These are phyloP conservation scores for Puccinia brachypodii DNA, from an alignment of 1,284 basidiomycete species.

Conservation along the genomic window DNA sequence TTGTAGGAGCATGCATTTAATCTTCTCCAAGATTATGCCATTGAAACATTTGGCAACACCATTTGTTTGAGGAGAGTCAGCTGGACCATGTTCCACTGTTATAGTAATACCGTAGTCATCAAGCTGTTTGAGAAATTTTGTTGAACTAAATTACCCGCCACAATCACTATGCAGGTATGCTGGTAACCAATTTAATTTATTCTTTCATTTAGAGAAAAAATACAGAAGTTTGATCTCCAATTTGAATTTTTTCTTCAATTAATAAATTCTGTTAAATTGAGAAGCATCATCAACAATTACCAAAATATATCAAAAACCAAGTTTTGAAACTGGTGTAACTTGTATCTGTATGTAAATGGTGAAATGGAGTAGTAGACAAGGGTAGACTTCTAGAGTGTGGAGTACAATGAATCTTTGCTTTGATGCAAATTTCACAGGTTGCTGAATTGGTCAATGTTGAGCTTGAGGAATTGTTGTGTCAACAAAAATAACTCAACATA, in stretches of 20 bases:
- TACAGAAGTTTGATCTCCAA: neutral
- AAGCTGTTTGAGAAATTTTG: neutral
- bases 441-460: neutral
- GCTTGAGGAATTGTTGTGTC: neutral
- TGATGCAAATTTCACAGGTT: slow-evolving; percentile 12
- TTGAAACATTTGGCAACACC: slow-evolving; percentile 1
- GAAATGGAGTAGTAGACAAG: neutral
- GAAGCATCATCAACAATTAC: neutral
- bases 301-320: neutral
- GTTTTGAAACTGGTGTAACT: neutral
- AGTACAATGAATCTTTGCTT: neutral
- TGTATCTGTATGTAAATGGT: neutral
- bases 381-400: neutral
- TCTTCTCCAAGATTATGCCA: neutral
- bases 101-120: neutral
- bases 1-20: slow-evolving; percentile 2
- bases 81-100: neutral
- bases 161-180: slow-evolving; percentile 1
- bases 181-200: neutral
- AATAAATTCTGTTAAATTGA: neutral
- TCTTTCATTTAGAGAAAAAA: neutral
- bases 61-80: slow-evolving; percentile 16
- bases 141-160: neutral
- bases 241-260: slow-evolving; percentile 1
- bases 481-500: neutral